Percentiles rank a stretch among this genome's conserved stretches.
Evolutionary conservation across 1,284 basidiomycete genomes (phyloP).

Genomic region (Trichosporon ovoides): DNA sequence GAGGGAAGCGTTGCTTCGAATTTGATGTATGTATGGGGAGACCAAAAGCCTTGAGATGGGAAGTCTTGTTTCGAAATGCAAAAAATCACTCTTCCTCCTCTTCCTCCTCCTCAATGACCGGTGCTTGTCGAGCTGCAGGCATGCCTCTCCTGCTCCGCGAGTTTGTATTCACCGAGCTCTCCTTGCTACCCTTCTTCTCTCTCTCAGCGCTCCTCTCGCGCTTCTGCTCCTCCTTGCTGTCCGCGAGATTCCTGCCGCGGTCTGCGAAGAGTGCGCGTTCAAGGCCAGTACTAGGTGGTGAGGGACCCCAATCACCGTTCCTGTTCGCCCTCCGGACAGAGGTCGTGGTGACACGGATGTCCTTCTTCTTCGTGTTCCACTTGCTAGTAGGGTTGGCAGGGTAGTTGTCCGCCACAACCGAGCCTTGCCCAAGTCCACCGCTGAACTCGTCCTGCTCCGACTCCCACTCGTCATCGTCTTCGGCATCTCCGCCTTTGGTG

Average conservation of each 20-base stretch:
- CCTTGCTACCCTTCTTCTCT: conserved; percentile 3
- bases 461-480: conserved; percentile 47
- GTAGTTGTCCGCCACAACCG: neutral
- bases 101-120: conserved; percentile 29
- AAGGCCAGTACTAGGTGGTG: neutral
- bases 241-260: neutral
- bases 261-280: neutral
- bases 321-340: neutral
- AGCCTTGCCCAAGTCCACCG: conserved; percentile 48
- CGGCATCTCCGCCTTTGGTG: too few species aligned
- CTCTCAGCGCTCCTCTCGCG: conserved; percentile 5
- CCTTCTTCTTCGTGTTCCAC: conserved; percentile 8
- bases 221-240: neutral
- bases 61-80: neutral
- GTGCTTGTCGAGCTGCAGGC: conserved; percentile 5
- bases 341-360: neutral
- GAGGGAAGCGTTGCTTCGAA: too few species aligned
- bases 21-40: too few species aligned
- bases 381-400: neutral
- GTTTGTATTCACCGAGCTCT: neutral
- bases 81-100: conserved; percentile 26
- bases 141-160: neutral
- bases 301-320: neutral
- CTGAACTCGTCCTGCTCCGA: conserved; percentile 45
- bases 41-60: neutral